Base-by-base conservation (phyloP, 2,329 filamentous ascomycete genomes). In the Purpureocillium lavendulum region DNA sequence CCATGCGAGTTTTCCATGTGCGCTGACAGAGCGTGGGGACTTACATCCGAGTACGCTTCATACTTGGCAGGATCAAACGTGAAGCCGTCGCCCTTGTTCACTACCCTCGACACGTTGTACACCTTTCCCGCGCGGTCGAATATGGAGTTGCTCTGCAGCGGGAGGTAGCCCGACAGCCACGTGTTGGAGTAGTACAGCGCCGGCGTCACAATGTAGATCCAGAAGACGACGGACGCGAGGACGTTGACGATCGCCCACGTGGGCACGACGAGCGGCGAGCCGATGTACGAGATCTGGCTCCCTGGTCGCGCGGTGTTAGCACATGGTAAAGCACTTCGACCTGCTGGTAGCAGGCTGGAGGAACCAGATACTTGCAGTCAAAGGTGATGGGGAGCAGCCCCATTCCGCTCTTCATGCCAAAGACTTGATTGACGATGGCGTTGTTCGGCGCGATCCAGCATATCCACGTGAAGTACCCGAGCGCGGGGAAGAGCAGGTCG, bases 301-400 rank as follows among this genome's bases (percentile, higher is more conserved):
- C 44, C 51, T 55, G 21, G 5, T 26, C 21, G 10, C 6, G 5
- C 21, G 6, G 21, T 5, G 21, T 26, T 5, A 26, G 5, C 10
- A 26, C 5, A 10, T 18, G 26, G 16, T 4, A 24, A 16, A n/a
- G 21, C 21, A 26, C 6, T 26, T n/a, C n/a, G n/a, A n/a, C n/a
- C n/a, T n/a, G n/a, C n/a, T n/a, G n/a, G n/a, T n/a, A n/a, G n/a
- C n/a, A n/a, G n/a, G n/a, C n/a, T n/a, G n/a, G n/a, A n/a, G n/a
- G n/a, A n/a, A n/a, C n/a, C n/a, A n/a, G n/a, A 26, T 26, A 26
- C 21, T 26, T 26, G 21, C 79, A 83, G 56, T 83, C 79, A 43
- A 84, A 77, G 0, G 77, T 80, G 6, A 82, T 68, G 7, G 78
- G 78, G 18, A 82, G 64, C 10, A 84, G 56, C 0, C 72, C 76